phyloP scores from a whole-genome alignment of 306 rosid species.

The Morella rubra region DNA sequence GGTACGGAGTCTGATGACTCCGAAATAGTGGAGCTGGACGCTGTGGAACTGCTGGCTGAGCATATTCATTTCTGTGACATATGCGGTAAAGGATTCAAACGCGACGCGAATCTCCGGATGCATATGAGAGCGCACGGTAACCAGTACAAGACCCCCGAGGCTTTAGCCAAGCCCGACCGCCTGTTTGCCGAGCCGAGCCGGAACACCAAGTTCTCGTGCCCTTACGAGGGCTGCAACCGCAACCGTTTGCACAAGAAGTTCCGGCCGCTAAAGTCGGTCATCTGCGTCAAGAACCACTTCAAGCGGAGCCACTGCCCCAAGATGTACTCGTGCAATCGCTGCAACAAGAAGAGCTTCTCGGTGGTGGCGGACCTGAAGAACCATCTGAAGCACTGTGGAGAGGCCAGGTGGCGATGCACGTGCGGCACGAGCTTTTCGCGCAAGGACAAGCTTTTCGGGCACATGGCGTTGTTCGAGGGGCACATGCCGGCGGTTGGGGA shows the following conservation, averaged over 20 bases:
- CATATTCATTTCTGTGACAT: conserved; percentile 84
- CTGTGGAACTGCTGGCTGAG: conserved; percentile 69
- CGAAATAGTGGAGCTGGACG: conserved; percentile 78
- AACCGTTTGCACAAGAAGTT: conserved; percentile 59
- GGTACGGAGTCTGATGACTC: conserved; percentile 19
- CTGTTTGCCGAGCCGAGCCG: background rate
- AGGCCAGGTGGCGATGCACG: conserved; percentile 67
- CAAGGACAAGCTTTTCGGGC: conserved; percentile 81
- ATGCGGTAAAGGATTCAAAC: conserved; percentile 90
- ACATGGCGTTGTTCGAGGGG: conserved; percentile 74
- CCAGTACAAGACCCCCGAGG: conserved; percentile 72
- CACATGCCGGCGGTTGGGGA: conserved; percentile 73
- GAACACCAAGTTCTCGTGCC: conserved; percentile 62
- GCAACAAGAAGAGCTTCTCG: conserved; percentile 73
- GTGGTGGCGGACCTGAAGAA: conserved; percentile 80
- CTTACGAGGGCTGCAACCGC: conserved; percentile 66
- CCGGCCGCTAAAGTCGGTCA: conserved; percentile 62
- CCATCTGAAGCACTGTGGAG: conserved; percentile 71
- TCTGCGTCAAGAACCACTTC: conserved; percentile 85
- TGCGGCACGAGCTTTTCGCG: conserved; percentile 85
- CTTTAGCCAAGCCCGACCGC: conserved; percentile 54
- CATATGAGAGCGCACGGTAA: conserved; percentile 96
- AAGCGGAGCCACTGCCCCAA: conserved; percentile 92
- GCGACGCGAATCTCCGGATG: conserved; percentile 91
- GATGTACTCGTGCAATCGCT: conserved; percentile 68